Evolutionary conservation across 768 basidiomycete species (phyloP).

Genomic region (Tephrocybe rancida): DNA sequence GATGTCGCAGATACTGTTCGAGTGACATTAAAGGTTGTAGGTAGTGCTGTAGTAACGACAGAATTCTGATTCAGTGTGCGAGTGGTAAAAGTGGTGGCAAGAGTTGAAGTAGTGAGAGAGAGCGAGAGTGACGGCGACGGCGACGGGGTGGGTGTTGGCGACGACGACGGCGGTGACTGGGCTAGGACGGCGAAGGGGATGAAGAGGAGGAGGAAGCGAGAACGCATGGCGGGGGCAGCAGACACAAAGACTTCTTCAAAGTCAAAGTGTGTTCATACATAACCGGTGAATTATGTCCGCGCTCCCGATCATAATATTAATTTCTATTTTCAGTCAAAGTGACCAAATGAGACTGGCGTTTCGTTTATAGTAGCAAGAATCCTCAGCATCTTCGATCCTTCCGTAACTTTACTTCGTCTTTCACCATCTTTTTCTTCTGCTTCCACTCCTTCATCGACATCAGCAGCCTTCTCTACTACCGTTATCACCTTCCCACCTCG

Average conservation of each 20-base stretch:
- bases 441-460: constrained; percentile 23
- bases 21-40: constrained; percentile 67
- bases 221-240: constrained; percentile 12
- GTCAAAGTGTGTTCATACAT: neutral
- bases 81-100: constrained; percentile 48
- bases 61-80: constrained; percentile 50
- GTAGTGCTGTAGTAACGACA: constrained; percentile 54
- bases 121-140: constrained; percentile 48
- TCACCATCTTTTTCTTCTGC: constrained; percentile 15
- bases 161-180: constrained; percentile 28
- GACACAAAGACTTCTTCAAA: neutral
- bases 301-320: constrained; percentile 5
- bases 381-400: constrained; percentile 42
- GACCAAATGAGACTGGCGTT: constrained; percentile 46
- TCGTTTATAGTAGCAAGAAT: constrained; percentile 49
- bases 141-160: constrained; percentile 25
- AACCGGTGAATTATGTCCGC: constrained; percentile 10
- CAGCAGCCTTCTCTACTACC: constrained; percentile 48
- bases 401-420: constrained; percentile 19
- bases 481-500: constrained; percentile 66
- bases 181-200: constrained; percentile 34
- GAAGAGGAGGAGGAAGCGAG: constrained; percentile 14
- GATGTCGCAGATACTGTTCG: constrained; percentile 50
- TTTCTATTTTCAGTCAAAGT: constrained; percentile 46
- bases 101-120: constrained; percentile 54